These are phyloP conservation scores for Globisporangium mamillatum DNA, from an alignment of 352 stramenopile species.

Conservation along the genomic window DNA sequence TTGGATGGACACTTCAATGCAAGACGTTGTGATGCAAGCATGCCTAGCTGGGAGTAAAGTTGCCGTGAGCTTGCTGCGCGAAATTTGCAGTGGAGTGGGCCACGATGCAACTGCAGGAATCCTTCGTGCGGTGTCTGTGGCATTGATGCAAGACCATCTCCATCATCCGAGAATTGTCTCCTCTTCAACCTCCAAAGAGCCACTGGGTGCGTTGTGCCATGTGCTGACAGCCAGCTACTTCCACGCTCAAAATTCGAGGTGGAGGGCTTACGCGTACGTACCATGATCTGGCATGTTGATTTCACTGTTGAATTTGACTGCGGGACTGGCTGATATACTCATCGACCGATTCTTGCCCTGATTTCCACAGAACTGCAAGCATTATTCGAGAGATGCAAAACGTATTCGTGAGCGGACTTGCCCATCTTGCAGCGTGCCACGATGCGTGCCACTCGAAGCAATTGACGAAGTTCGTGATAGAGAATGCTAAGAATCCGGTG, in stretches of 20 bases:
- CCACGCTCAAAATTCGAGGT: constrained; percentile 17
- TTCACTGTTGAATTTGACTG: neutral
- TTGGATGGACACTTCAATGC: neutral
- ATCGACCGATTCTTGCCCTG: neutral
- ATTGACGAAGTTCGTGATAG: neutral
- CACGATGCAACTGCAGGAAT: neutral
- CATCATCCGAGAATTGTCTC: neutral
- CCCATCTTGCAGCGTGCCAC: neutral
- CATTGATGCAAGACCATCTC: constrained; percentile 1
- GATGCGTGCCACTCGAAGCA: constrained; percentile 1
- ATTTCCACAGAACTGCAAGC: neutral
- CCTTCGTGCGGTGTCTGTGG: neutral
- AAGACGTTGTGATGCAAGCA: neutral
- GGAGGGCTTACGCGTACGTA: constrained; percentile 16
- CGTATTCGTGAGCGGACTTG: constrained; percentile 2
- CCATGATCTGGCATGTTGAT: neutral
- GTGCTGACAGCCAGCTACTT: constrained; percentile 11
- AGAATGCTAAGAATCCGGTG: neutral
- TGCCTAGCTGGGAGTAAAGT: constrained; percentile 5
- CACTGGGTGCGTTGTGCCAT: constrained; percentile 7
- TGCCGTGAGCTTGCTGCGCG: neutral
- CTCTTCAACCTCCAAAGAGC: neutral
- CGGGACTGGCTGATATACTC: neutral
- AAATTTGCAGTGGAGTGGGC: neutral
- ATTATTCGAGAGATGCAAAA: neutral